Evolutionary conservation across 2,329 filamentous ascomycete genomes (phyloP), one percentile per base, ranked within the genome.

Genomic region (Epichloe sibirici): DNA sequence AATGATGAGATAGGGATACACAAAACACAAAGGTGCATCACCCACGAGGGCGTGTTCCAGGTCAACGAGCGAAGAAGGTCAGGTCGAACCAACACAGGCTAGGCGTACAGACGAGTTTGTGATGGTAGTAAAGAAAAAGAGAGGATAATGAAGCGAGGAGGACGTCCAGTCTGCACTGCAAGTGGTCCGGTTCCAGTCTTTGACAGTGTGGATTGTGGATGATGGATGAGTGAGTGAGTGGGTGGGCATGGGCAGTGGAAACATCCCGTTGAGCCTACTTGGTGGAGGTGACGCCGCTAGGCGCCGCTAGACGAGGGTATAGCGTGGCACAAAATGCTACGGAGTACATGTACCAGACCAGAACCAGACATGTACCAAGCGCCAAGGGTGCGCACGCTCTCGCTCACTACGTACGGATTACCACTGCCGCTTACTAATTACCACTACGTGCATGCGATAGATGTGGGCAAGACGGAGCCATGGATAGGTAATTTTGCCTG

Each of bases 301-400:
- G 25, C 42, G 31, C 28, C 46, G 45, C 45, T 39, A 45, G 46
- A 52, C 51, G 48, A 50, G 51, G 51, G 53, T 51, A 48, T 53
- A 55, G 53, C 53, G 51, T 55, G 53, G 53, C 51, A 55, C 53
- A 39, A 43, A 37, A 53, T 39, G 51, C 47, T 47, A 51, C 17
- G 17, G 17, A 21, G 17, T 21, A 21, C 49, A 37, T 9, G 11
- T 17, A 44, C 46, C 51, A 34, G 38, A 44, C 45, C 11, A 48
- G 46, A 31, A 40, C 46, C 21, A 28, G 13, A 12, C 46, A 38
- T 37, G n/a, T 6, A 39, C 37, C 46, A 11, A 2, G 7, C 23
- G 8, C 35, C 21, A 44, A 21, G 11, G 21, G 42, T 44, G 42
- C 42, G 21, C 42, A 21, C 42, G 39, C 39, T 17, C 39, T 9